Percentiles rank a stretch among this genome's conserved stretches.
These are phyloP conservation scores for Cantharellus anzutake DNA, from an alignment of 768 basidiomycete genomes.

Conservation along the genomic window DNA sequence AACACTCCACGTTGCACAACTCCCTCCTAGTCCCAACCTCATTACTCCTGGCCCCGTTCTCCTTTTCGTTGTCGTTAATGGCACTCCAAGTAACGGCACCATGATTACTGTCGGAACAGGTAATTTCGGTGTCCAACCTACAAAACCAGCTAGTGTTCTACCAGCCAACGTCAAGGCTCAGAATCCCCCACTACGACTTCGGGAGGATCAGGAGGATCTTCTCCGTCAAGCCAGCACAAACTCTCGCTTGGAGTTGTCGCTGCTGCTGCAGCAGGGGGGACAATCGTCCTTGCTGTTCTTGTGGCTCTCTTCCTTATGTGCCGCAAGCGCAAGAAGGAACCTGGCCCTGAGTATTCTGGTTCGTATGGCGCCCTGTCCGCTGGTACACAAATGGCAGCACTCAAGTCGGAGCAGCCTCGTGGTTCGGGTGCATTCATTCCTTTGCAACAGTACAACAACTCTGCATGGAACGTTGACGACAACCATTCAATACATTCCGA, in stretches of 20 bases:
- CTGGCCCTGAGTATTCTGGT: slow-evolving; percentile 2
- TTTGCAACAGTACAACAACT: slow-evolving; percentile 37
- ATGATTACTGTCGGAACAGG: slow-evolving; percentile 68
- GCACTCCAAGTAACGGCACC: slow-evolving; percentile 65
- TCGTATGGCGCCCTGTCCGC: slow-evolving; percentile 12
- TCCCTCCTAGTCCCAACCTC: slow-evolving; percentile 67
- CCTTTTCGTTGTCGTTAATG: slow-evolving; percentile 65
- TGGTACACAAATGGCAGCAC: slow-evolving; percentile 15
- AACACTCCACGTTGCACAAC: slow-evolving; percentile 60
- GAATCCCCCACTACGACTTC: slow-evolving; percentile 9
- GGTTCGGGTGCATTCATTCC: slow-evolving; percentile 52
- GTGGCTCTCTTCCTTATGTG: slow-evolving; percentile 19
- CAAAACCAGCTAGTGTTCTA: slow-evolving; percentile 23
- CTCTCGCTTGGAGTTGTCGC: slow-evolving; percentile 7
- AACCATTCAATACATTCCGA: too few species aligned
- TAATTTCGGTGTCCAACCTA: slow-evolving; percentile 51
- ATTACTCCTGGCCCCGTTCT: slow-evolving; percentile 81
- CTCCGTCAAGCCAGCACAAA: neutral
- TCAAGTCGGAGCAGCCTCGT: slow-evolving; percentile 19
- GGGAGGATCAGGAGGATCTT: slow-evolving; percentile 21
- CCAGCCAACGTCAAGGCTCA: slow-evolving; percentile 17
- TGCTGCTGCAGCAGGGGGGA: slow-evolving; percentile 23
- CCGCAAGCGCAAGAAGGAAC: slow-evolving; percentile 16
- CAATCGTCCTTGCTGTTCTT: slow-evolving; percentile 31
- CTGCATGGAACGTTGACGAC: neutral